Percentiles rank a stretch among this genome's conserved stretches.
phyloP scores from a whole-genome alignment of 2,329 filamentous ascomycete genomes.

The Beauveria sp. region DNA sequence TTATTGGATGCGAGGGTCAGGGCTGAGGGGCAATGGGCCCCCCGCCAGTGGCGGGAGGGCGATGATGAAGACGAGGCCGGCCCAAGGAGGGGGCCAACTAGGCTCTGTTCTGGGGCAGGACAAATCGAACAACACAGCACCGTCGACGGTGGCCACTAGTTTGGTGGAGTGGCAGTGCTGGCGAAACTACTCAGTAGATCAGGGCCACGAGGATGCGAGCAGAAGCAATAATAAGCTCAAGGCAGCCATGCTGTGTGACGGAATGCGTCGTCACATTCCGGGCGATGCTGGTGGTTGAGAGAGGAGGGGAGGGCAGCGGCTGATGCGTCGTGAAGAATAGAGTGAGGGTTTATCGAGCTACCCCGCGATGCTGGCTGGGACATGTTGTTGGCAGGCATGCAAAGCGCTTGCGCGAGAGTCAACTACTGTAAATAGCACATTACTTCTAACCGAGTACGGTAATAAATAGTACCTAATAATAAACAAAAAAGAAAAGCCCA shows the following conservation, averaged over 20 bases:
- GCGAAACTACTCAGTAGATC: not conserved
- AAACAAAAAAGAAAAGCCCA: not conserved
- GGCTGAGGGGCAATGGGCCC: not conserved
- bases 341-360: not conserved
- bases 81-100: not conserved
- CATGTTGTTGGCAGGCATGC: not conserved
- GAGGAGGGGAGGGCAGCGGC: not conserved
- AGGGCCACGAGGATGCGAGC: not conserved
- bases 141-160: slow-evolving; percentile 3
- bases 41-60: not conserved
- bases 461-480: not conserved
- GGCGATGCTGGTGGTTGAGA: not conserved
- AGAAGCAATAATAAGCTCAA: not conserved
- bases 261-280: not conserved
- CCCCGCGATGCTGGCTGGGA: slow-evolving; percentile 2
- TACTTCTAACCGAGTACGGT: no score
- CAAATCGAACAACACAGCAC: not conserved
- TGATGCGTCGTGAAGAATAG: no score
- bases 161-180: slow-evolving; percentile 6
- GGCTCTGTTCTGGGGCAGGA: not conserved
- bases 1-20: not conserved
- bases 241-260: slow-evolving; percentile 6
- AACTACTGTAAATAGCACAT: not conserved
- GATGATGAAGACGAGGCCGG: not conserved
- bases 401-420: not conserved